These are phyloP conservation scores for Plasmodium berghei DNA, from an alignment of 169 alveolate genomes.

Conservation along the genomic window DNA sequence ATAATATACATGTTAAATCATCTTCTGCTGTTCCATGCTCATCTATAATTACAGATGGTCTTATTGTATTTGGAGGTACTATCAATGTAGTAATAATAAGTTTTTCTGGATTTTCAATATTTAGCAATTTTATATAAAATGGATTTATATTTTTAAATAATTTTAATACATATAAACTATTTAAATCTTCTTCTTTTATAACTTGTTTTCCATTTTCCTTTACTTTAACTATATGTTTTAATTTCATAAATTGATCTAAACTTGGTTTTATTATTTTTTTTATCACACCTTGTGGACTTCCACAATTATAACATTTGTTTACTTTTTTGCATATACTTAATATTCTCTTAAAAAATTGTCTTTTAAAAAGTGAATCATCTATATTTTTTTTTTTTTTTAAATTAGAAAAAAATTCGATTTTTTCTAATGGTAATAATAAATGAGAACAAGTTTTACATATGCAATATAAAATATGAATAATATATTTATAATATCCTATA, in stretches of 20 bases:
- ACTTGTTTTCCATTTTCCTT: constrained; percentile 87
- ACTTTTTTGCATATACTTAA: constrained; percentile 89
- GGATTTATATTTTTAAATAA: constrained; percentile 92
- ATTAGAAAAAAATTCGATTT: constrained; percentile 83
- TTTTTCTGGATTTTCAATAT: constrained; percentile 94
- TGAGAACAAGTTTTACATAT: constrained; percentile 95
- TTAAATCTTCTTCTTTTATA: constrained; percentile 90
- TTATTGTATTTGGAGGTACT: constrained; percentile 97
- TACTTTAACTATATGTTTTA: constrained; percentile 85
- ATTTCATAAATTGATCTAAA: constrained; percentile 91
- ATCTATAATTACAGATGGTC: constrained; percentile 96
- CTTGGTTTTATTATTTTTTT: constrained; percentile 88
- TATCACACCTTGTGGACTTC: constrained; percentile 89
- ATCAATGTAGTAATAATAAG: constrained; percentile 92
- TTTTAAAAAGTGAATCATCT: constrained; percentile 85
- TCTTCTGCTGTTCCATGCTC: constrained; percentile 95
- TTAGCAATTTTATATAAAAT: constrained; percentile 92
- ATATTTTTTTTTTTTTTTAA: constrained; percentile 81
- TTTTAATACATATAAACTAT: constrained; percentile 92
- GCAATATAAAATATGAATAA: constrained; percentile 90
- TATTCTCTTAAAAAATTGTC: constrained; percentile 85
- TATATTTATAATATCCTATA: constrained; percentile 97
- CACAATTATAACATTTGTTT: constrained; percentile 88
- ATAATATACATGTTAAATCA: constrained; percentile 94
- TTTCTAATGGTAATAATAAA: constrained; percentile 88